Evolutionary conservation across 2,329 filamentous ascomycete species (phyloP).

Genomic region (Daldinia eschscholtzii): DNA sequence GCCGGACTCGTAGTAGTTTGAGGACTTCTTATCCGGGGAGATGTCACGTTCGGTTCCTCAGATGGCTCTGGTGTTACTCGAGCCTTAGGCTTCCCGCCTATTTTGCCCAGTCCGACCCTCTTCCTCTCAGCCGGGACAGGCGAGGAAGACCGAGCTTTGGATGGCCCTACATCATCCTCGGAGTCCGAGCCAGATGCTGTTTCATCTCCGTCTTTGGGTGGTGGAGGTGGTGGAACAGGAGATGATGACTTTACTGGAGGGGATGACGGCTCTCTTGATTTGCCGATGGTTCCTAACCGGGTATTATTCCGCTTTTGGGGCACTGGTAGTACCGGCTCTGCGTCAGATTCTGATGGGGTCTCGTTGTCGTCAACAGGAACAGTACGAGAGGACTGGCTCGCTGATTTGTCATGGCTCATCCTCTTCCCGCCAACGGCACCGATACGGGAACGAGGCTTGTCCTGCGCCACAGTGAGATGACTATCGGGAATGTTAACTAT

Average conservation of each 20-base stretch:
- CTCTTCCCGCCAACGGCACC: slow-evolving; percentile 42
- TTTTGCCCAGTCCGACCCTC: slow-evolving; percentile 44
- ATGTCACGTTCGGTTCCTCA: slow-evolving; percentile 8
- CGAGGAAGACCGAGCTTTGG: slow-evolving; percentile 16
- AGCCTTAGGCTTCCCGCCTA: slow-evolving; percentile 46
- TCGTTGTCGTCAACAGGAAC: slow-evolving; percentile 46
- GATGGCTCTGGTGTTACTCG: slow-evolving; percentile 27
- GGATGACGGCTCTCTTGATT: slow-evolving; percentile 49
- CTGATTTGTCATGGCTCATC: slow-evolving; percentile 19
- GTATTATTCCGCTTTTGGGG: slow-evolving; percentile 24
- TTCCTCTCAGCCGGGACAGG: slow-evolving; percentile 25
- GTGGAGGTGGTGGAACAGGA: slow-evolving; percentile 38
- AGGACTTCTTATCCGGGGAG: slow-evolving; percentile 19
- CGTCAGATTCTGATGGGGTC: slow-evolving; percentile 51
- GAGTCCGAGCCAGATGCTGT: slow-evolving; percentile 47
- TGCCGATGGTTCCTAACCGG: slow-evolving; percentile 43
- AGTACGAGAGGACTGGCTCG: slow-evolving; percentile 47
- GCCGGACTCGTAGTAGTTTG: slow-evolving; percentile 30
- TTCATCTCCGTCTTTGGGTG: slow-evolving; percentile 40
- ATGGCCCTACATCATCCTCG: slow-evolving; percentile 25
- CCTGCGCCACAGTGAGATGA: slow-evolving; percentile 24
- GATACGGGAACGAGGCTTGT: slow-evolving; percentile 40
- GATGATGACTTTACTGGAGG: slow-evolving; percentile 44
- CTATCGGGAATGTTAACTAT: slow-evolving; percentile 41
- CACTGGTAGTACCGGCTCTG: slow-evolving; percentile 41